A percentile compares a stretch with the other conserved stretches of the same genome.
Conservation (phyloP, 345 rosid genomes). For the Rhodamnia rubescens region DNA sequence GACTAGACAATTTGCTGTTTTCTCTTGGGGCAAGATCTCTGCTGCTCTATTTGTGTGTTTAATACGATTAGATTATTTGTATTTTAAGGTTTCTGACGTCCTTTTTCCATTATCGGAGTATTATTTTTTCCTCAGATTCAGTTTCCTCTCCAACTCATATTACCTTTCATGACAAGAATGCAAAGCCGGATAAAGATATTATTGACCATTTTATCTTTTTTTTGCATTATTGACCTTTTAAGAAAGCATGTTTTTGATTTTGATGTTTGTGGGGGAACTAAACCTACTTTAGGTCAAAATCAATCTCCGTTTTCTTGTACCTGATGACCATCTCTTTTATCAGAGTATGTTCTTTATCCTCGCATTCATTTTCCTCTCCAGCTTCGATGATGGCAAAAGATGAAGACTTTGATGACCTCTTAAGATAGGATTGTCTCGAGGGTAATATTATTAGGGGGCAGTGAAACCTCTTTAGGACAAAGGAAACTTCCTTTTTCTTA, state of each 20-base stretch:
- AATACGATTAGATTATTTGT: not conserved
- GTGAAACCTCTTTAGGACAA: not conserved
- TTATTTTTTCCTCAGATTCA: not conserved
- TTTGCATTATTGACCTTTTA: not conserved
- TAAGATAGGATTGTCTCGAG: not conserved
- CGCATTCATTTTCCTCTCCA: not conserved
- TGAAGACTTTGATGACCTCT: not conserved
- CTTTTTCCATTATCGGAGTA: not conserved
- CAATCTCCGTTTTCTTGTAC: not conserved
- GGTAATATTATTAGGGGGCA: not conserved
- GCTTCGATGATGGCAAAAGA: not conserved
- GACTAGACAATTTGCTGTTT: not conserved
- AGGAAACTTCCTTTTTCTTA: not conserved
- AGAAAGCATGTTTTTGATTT: not conserved
- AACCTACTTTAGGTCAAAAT: not conserved
- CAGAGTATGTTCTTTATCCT: not conserved
- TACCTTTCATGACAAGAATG: not conserved
- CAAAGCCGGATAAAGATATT: not conserved
- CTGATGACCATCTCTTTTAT: not conserved
- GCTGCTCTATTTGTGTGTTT: not conserved
- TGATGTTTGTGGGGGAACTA: not conserved
- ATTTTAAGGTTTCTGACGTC: not conserved
- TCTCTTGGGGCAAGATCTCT: not conserved
- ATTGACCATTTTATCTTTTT: not conserved
- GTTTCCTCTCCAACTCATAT: not conserved